Base-by-base conservation (phyloP, 164 flowering plant genomes). In the Vitis labrusca region DNA sequence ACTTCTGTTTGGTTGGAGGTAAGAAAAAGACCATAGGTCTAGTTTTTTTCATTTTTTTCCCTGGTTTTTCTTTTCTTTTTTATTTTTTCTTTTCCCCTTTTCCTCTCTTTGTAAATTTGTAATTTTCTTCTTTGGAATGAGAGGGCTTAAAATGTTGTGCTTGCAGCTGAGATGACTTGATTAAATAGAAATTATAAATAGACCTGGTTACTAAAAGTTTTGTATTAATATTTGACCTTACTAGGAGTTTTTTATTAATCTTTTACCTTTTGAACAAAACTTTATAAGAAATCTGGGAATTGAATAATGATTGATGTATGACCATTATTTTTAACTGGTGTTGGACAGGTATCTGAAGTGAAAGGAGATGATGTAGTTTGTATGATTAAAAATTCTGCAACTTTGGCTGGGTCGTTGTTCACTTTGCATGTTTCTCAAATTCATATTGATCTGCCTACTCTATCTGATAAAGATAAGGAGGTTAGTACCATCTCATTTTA, bases 1-100 rank as follows among this genome's bases (percentile, higher is more conserved):
- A 94, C 99, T 58, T 94, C 99, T 68, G 99, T 90, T 50, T 94
- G 99, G 99, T 71, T 94, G 77, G 97, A 94, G 97, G 99, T 94
- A 79, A 75, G 79, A n/a, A 57, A 13, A 30, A 62, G 4, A 5
- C 8, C 50, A 5, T 37, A 3, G 7, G 44, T 49, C 63, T 57
- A 13, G 12, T 15, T 5, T 59, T 37, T 59, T 50, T 57, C 16
- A 16, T 59, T 51, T 3, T 10, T 14, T 55, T 53, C 32, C 19
- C 16, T 50, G 30, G 29, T 29, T 48, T 19, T 19, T 30, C 5
- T 15, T 48, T 8, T 10, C 13, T 64, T 37, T 37, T 37, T 37
- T 37, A 0, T 37, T 37, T 37, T 37, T 37, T 37, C 6, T 37
- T 37, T 37, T 37, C 0, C 44, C 44, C 44, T 37, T 37, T 3